Percentiles rank a stretch among this genome's conserved stretches.
These are phyloP conservation scores for Penicillium subrubescens DNA, from an alignment of 495 filamentous ascomycete species.

Conservation along the genomic window DNA sequence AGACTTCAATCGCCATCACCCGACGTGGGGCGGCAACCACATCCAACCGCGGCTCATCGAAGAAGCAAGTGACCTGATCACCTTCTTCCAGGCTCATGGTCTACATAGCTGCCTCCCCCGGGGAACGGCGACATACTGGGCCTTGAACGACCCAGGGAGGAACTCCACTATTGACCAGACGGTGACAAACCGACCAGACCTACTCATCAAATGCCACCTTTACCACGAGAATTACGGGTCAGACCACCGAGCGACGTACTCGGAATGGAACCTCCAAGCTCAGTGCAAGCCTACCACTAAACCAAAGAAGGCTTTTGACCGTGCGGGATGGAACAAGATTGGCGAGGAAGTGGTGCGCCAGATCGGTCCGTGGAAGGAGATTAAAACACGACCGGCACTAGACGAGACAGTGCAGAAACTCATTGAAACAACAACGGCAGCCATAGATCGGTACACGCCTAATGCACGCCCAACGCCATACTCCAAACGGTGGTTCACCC, in stretches of 20 bases:
- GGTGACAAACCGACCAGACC: slow-evolving; percentile 16
- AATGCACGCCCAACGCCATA: slow-evolving; percentile 23
- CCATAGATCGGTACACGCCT: slow-evolving; percentile 12
- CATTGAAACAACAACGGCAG: slow-evolving; percentile 13
- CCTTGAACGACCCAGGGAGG: slow-evolving; percentile 21
- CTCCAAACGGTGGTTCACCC: slow-evolving; percentile 30
- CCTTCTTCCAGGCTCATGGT: slow-evolving; percentile 21
- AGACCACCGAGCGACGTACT: slow-evolving; percentile 23
- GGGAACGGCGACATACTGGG: slow-evolving; percentile 21
- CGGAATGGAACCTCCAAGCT: slow-evolving; percentile 25
- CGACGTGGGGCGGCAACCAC: slow-evolving; percentile 22
- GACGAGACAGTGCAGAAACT: slow-evolving; percentile 12
- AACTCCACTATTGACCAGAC: slow-evolving; percentile 26
- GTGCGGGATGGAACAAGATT: slow-evolving; percentile 28
- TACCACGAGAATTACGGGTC: slow-evolving; percentile 28
- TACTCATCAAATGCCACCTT: slow-evolving; percentile 23
- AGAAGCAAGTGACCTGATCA: slow-evolving; percentile 24
- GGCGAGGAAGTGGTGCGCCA: slow-evolving; percentile 12
- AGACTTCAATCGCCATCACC: slow-evolving; percentile 32
- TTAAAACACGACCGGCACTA: slow-evolving; percentile 18
- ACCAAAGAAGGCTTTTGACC: slow-evolving; percentile 23
- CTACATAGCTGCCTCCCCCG: slow-evolving; percentile 21
- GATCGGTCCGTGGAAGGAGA: slow-evolving; percentile 14
- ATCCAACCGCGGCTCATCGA: slow-evolving; percentile 19
- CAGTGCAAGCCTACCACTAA: slow-evolving; percentile 10